Conservation (phyloP, 139 green algal species). For the Pseudopediastrum boryanum region DNA sequence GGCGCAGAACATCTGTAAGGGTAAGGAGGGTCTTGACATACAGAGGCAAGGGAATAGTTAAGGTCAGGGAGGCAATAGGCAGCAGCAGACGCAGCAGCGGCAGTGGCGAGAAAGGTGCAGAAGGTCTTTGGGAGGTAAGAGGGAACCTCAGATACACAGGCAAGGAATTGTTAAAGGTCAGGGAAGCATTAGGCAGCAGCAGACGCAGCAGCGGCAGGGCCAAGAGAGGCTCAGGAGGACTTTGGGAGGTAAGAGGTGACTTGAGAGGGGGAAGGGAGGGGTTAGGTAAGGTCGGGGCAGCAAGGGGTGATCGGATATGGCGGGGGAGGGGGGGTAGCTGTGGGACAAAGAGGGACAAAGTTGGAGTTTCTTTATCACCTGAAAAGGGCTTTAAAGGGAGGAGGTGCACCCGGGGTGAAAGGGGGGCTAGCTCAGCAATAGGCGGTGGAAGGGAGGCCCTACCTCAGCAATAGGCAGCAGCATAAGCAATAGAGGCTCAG, state of each 20-base stretch:
- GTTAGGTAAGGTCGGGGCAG: background rate
- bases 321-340: no score
- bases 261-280: background rate
- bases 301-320: background rate
- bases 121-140: no score
- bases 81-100: no score
- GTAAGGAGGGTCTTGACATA: conserved; percentile 15
- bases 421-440: conserved; percentile 5
- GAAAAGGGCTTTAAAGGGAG: background rate
- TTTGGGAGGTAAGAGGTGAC: conserved; percentile 56
- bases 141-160: background rate
- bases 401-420: background rate
- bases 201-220: conserved; percentile 22
- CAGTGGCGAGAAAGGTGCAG: no score
- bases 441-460: conserved; percentile 40
- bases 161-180: no score
- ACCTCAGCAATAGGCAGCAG: background rate
- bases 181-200: background rate
- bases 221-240: conserved; percentile 59
- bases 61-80: background rate
- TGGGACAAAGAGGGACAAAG: no score
- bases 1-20: no score
- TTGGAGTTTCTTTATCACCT: no score
- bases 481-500: no score
- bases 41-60: background rate